Evolutionary conservation across 495 filamentous ascomycete species (phyloP), one percentile per base, ranked within the genome.

Genomic region (Hypoxylon intermedium): DNA sequence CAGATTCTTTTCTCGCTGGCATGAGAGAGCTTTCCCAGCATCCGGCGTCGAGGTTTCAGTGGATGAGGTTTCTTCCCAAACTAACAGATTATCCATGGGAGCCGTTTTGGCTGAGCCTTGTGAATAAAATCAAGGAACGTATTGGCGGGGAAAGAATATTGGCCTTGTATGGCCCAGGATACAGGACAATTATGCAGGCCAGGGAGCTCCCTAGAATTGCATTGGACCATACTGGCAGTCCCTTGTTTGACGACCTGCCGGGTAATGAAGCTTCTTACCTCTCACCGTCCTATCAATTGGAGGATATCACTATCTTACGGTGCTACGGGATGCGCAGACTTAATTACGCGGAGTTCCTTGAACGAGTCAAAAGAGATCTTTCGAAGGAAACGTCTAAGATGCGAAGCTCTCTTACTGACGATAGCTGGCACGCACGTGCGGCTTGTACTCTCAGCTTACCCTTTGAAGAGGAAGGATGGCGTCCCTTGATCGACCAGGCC

Each of bases 61-160:
- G 73, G 72, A 66, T 67, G 60, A 56, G 57, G 38, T 75, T 63
- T 38, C 55, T 75, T 6, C 70, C 72, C 6, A 23, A 38, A 16
- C 24, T 13, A 13, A 42, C 59, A 6, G 58, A 43, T 18, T 34
- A 63, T 36, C 19, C 51, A 13, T 61, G 57, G 57, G 23, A 51
- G 20, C 2, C 23, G 5, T 50, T 67, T 37, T 65, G 70, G 68
- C 7, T 11, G 7, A 13, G 2, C 6, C 49, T 70, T 4, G 44
- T 65, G 24, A 9, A 59, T 13, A 57, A 50, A 43, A 68, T 72
- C 36, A 52, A 43, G 26, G 16, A 26, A 11, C 20, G 49, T 3
- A 46, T 67, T 23, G 36, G 15, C 1, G 0, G 31, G 12, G 41
- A 48, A 21, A 5, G 42, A 1, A 47, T 54, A 2, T 9, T 52